Conservation (phyloP, 768 basidiomycete species). For the Lactifluus volemus region DNA sequence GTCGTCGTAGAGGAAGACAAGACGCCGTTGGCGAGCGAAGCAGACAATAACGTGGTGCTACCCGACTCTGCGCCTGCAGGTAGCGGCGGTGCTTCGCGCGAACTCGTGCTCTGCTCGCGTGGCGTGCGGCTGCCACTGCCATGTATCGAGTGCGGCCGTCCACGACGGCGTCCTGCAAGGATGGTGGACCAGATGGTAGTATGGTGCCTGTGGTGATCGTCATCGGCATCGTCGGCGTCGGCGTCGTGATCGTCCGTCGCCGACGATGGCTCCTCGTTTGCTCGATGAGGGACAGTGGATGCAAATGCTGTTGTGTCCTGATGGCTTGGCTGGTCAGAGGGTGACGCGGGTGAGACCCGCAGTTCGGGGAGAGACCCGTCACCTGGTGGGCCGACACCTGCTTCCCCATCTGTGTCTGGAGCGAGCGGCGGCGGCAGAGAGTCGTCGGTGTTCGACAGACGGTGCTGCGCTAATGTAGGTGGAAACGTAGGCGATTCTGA, state of each 20-base stretch:
- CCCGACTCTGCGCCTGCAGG: neutral
- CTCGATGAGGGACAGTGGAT: neutral
- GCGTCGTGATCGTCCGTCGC: neutral
- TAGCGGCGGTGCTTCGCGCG: neutral
- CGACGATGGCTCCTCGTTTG: neutral
- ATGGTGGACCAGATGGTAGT: neutral
- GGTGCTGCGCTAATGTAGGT: neutral
- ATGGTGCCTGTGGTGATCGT: neutral
- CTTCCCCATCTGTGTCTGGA: neutral
- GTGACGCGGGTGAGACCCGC: conserved; percentile 7
- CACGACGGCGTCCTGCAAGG: neutral
- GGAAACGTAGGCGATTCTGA: neutral
- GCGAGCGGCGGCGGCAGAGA: neutral
- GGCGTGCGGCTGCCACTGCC: conserved; percentile 6
- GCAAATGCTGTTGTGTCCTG: neutral
- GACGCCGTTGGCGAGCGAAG: neutral
- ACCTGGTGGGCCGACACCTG: neutral
- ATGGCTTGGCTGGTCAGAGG: neutral
- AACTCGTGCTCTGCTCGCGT: neutral
- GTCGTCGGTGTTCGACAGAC: neutral
- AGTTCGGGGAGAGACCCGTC: neutral
- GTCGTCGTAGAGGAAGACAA: neutral
- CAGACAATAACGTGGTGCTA: neutral
- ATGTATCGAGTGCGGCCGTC: conserved; percentile 12
- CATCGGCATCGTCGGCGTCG: neutral